These are phyloP conservation scores for Saitozyma podzolica DNA, from an alignment of 768 basidiomycete species.

Conservation along the genomic window DNA sequence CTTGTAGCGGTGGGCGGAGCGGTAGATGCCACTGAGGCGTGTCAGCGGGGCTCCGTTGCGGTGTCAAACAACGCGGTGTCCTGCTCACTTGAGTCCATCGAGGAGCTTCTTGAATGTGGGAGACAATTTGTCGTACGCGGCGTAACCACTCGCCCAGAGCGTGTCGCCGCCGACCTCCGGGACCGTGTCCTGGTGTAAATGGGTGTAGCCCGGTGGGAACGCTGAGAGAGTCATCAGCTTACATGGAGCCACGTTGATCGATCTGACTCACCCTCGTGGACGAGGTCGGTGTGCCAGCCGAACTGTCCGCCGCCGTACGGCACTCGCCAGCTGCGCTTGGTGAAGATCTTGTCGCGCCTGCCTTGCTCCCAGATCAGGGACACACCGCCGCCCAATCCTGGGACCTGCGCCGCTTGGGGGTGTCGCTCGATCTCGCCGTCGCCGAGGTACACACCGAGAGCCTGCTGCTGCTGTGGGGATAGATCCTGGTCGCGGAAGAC, in stretches of 20 bases:
- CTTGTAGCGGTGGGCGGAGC: conserved; percentile 47
- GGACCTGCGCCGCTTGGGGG: conserved; percentile 51
- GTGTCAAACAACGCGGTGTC: neutral
- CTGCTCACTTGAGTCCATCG: conserved; percentile 39
- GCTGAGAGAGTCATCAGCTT: too few species aligned
- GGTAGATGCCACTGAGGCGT: conserved; percentile 31
- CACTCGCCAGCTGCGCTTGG: conserved; percentile 18
- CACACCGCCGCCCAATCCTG: conserved; percentile 44
- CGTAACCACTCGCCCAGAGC: too few species aligned
- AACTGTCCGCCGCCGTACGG: neutral
- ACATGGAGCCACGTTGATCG: too few species aligned
- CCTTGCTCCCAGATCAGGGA: conserved; percentile 47
- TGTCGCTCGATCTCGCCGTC: conserved; percentile 51
- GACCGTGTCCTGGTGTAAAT: too few species aligned
- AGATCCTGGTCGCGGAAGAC: conserved; percentile 53
- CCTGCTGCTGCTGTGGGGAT: conserved; percentile 47
- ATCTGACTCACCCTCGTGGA: too few species aligned
- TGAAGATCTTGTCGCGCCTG: conserved; percentile 20
- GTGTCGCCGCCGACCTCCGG: too few species aligned
- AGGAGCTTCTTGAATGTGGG: conserved; percentile 41
- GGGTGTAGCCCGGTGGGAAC: too few species aligned
- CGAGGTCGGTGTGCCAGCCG: too few species aligned
- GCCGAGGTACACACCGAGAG: conserved; percentile 44
- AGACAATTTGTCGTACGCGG: conserved; percentile 18
- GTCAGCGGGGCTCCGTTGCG: too few species aligned